Evolutionary conservation across 495 filamentous ascomycete species (phyloP).

Genomic region (Trichoderma erinaceum): DNA sequence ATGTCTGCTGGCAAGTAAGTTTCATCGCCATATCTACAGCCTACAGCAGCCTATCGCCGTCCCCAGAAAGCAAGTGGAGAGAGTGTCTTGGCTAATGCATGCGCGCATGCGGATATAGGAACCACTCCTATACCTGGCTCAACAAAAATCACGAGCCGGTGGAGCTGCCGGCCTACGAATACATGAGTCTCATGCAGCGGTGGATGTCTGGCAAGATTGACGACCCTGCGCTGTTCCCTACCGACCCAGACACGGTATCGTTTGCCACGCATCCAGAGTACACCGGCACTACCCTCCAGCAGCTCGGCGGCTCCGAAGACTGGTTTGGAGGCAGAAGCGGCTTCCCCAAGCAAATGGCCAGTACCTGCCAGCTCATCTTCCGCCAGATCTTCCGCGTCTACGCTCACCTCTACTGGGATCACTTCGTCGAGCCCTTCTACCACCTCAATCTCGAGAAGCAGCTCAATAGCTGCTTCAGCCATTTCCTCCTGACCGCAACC

Average conservation of each 20-base stretch:
- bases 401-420: slow-evolving; percentile 80
- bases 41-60: background rate
- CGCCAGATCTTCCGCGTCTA: slow-evolving; percentile 97
- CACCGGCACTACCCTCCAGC: slow-evolving; percentile 34
- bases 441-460: slow-evolving; percentile 77
- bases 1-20: slow-evolving; percentile 90
- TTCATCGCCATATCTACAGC: slow-evolving; percentile 21
- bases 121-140: slow-evolving; percentile 87
- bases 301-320: slow-evolving; percentile 34
- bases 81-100: slow-evolving; percentile 17
- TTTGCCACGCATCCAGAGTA: slow-evolving; percentile 47
- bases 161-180: slow-evolving; percentile 72
- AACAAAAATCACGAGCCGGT: slow-evolving; percentile 56
- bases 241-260: slow-evolving; percentile 53
- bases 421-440: slow-evolving; percentile 77
- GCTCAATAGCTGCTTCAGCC: slow-evolving; percentile 91
- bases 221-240: slow-evolving; percentile 80
- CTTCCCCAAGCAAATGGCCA: slow-evolving; percentile 78
- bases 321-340: slow-evolving; percentile 86
- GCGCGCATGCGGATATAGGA: slow-evolving; percentile 38
- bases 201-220: slow-evolving; percentile 91
- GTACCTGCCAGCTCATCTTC: slow-evolving; percentile 83
- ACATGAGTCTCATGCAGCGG: slow-evolving; percentile 85
- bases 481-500: slow-evolving; percentile 84
- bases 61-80: background rate